phyloP scores from a whole-genome alignment of 768 basidiomycete species.

The Cantharellus cinnabarinus region DNA sequence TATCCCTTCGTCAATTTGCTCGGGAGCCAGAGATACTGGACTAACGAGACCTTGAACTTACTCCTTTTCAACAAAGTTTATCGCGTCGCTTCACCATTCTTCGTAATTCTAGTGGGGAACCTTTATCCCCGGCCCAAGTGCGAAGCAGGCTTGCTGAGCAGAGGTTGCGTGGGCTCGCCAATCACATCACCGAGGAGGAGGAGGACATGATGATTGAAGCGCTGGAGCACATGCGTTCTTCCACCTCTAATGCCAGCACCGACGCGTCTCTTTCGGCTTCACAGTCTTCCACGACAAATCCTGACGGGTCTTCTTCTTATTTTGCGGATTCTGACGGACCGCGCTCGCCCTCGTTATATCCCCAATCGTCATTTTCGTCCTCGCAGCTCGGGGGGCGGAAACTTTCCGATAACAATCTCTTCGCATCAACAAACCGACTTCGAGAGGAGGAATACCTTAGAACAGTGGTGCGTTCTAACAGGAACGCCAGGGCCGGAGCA shows the following conservation, averaged over 20 bases:
- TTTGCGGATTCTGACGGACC: neutral
- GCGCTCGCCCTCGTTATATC: neutral
- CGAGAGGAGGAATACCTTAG: neutral
- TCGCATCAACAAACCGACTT: neutral
- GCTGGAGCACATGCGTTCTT: constrained; percentile 15
- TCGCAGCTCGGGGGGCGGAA: neutral
- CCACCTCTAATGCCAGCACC: neutral
- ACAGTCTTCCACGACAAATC: neutral
- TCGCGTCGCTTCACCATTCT: constrained; percentile 67
- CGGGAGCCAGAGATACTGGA: neutral
- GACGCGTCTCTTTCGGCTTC: neutral
- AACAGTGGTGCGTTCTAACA: neutral
- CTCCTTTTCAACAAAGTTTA: constrained; percentile 27
- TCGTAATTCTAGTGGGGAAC: constrained; percentile 43
- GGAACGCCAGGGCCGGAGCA: neutral
- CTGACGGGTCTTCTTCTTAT: neutral
- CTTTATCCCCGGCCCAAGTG: constrained; percentile 43
- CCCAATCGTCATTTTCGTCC: neutral
- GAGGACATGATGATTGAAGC: constrained; percentile 70
- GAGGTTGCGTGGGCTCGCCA: constrained; percentile 42
- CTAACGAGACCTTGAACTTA: constrained; percentile 1
- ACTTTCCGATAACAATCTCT: neutral
- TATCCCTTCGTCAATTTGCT: constrained; percentile 9
- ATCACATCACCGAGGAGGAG: constrained; percentile 61
- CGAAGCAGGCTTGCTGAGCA: constrained; percentile 53